Evolutionary conservation across 1,139 yeast species (phyloP).

Genomic region (Hyphopichia burtonii): DNA sequence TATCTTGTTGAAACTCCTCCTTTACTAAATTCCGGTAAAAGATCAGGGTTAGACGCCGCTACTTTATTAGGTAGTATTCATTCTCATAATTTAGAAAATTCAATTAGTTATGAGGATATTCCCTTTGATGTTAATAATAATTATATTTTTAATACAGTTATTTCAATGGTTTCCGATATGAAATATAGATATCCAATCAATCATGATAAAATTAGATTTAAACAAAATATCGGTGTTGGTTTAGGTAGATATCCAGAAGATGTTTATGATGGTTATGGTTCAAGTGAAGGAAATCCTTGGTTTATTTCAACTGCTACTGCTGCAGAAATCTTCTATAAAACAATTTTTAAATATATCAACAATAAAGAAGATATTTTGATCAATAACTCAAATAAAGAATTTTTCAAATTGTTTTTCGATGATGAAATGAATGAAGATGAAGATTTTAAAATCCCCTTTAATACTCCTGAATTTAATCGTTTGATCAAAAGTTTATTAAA

Average conservation of each 20-base stretch:
- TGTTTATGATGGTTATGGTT: conserved; percentile 75
- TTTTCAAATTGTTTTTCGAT: conserved; percentile 30
- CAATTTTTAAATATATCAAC: conserved; percentile 24
- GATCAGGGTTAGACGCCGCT: conserved; percentile 83
- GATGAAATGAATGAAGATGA: conserved; percentile 17
- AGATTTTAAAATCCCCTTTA: conserved; percentile 31
- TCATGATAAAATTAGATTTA: conserved; percentile 37
- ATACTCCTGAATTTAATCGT: conserved; percentile 44
- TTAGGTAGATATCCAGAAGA: conserved; percentile 95
- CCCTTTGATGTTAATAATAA: conserved; percentile 63
- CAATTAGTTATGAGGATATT: conserved; percentile 29
- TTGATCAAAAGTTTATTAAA: conserved; percentile 46
- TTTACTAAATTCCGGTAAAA: conserved; percentile 30
- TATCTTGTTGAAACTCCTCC: conserved; percentile 72
- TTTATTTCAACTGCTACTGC: conserved; percentile 84
- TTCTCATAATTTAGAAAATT: conserved; percentile 53
- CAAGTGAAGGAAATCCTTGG: conserved; percentile 92
- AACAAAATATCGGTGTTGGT: conserved; percentile 56
- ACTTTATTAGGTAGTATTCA: conserved; percentile 66
- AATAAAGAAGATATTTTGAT: conserved; percentile 24
- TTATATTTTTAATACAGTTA: conserved; percentile 56
- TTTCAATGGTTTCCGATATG: conserved; percentile 65
- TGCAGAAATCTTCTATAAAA: conserved; percentile 54
- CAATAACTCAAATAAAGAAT: conserved; percentile 24
- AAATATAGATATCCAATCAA: conserved; percentile 73